These are phyloP conservation scores for Chrysoporthe cubensis DNA, from an alignment of 2,329 filamentous ascomycete species.

Conservation along the genomic window DNA sequence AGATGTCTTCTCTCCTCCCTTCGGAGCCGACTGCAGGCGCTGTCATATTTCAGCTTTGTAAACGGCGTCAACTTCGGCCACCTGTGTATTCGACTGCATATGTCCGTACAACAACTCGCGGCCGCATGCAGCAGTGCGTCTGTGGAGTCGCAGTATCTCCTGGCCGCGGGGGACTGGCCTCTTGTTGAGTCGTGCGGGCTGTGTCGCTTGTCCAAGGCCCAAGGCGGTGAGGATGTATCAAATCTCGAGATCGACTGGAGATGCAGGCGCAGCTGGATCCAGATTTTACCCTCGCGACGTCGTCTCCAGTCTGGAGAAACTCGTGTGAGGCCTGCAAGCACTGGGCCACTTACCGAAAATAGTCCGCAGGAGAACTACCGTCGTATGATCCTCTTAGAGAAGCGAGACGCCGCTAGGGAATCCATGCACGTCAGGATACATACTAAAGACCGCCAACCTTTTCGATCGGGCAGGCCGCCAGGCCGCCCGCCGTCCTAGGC, in stretches of 20 bases:
- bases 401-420: constrained; percentile 8
- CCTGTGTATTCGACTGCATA: background rate
- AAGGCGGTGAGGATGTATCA: constrained; percentile 1
- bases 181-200: background rate
- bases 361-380: background rate
- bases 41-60: background rate
- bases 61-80: constrained; percentile 8
- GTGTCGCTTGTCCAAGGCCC: background rate
- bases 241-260: background rate
- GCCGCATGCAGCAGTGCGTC: background rate
- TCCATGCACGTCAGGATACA: constrained; percentile 2
- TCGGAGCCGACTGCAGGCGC: no score
- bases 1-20: background rate
- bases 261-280: background rate
- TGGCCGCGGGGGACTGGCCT: background rate
- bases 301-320: no score
- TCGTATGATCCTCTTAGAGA: background rate
- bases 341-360: constrained; percentile 4
- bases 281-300: background rate
- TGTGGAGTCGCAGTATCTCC: background rate
- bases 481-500: background rate
- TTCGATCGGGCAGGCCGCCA: background rate
- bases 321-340: background rate
- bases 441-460: background rate
- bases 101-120: background rate